Evolutionary conservation across 345 rosid species (phyloP), one percentile per base, ranked within the genome.

Genomic region (Luvunga scandens): DNA sequence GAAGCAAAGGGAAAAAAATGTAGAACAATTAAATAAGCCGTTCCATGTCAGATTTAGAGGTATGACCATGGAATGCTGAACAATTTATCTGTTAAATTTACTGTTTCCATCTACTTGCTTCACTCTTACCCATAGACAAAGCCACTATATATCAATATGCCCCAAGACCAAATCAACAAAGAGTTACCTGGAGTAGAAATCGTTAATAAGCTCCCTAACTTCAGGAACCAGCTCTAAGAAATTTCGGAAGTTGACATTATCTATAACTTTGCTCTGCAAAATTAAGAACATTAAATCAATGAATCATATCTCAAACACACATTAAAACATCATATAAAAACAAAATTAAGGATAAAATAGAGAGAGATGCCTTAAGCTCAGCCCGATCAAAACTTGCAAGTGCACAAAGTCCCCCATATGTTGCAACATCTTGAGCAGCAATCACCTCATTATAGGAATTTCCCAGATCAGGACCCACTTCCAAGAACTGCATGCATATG

Each of bases 351-450:
- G 27, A 24, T 48, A 28, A 4, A 22, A 59, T 33, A 19, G 21
- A 48, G 67, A 18, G 75, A 71, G 69, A 45, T 71, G 90, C 99
- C 98, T 97, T 97, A 62, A 97, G 80, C 76, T 97, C 99, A 28
- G 94, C 68, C 79, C 99, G 91, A 78, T 97, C 99, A 81, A 97
- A 97, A 86, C 97, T 93, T 48, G 99, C 98, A 84, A 97, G 94
- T 4, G 98, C 99, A 80, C 99, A 94, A 69, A 97, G 96, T 63
- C 99, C 99, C 33, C 99, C 99, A 56, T 94, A 97, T 16, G 96
- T 97, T 42, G 99, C 99, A 83, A 97, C 91, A 83, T 94, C 99
- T 88, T 97, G 99, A 78, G 99, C 83, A 68, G 99, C 99, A 91
- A 97, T 92, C 53, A 94, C 98, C 80, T 94, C 98, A 76, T 83